Base-by-base conservation (phyloP, 805 yeast genomes). In the Kodamaea laetipori region DNA sequence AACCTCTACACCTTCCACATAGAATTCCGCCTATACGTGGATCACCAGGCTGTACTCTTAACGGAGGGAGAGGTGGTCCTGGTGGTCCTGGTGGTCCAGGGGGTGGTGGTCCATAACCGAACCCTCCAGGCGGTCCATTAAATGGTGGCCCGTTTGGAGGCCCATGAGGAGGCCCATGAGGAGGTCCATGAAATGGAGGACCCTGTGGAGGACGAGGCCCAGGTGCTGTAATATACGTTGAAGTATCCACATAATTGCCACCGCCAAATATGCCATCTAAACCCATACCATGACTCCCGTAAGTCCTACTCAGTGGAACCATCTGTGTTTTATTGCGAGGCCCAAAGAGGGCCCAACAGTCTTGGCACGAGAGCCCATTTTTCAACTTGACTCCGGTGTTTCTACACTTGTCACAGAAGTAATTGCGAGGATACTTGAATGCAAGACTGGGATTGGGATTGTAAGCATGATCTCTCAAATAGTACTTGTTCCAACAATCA, bases 1-100 rank as follows among this genome's bases (percentile, higher is more conserved):
- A 47, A 1, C 94, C 94, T 43, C 83, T 56, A 54, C 95, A 88
- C 39, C 79, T 67, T 0, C 87, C 88, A 64, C 96, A 88, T 2
- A 82, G 51, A 0, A 71, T 60, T 0, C 96, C 95, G 1, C 96
- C 95, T 19, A 49, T 77, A 10, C 74, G 50, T 2, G 94, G 92
- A 54, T 87, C 95, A 2, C 95, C 95, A 0, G 95, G 94, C 15
- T 55, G 58, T 1, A 86, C 84, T 11, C 77, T 32, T 12, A 46
- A 6, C 4, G 48, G 43, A 15, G 44, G 44, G 11, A 31, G 40
- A 1, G 36, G 34, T 2, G 40, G 36, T 28, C 32, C 17, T n/a
- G 41, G 27, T 13, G 37, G 42, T 9, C 37, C 32, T 6, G 36
- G 31, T 16, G 36, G 41, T 2, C 41, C 41, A 30, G 41, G 41